Evolutionary conservation across 1,284 basidiomycete species (phyloP), one percentile per base, ranked within the genome.

Genomic region (Volvariella volvacea): DNA sequence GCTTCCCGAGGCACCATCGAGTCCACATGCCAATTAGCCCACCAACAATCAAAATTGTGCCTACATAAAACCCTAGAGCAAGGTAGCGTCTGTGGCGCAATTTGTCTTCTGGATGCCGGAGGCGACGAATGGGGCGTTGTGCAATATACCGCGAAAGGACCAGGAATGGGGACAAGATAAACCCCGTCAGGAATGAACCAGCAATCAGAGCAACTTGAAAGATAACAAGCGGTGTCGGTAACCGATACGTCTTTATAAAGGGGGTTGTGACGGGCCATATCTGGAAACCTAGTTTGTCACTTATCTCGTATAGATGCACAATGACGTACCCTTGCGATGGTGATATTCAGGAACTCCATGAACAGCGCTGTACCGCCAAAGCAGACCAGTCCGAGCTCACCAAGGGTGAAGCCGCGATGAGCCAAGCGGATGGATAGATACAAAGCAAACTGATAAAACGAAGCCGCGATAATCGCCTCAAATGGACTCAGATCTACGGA

Each of bases 171-270:
- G 92, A 92, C n/a, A 99, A 79, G 9, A 97, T 70, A 64, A 97
- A 92, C 3, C 96, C 96, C 12, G 86, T 84, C 19, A 98, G 71
- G 47, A 99, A 80, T 0, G 92, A 88, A 20, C 96, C 96, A 7
- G 89, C 90, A 40, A 99, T 88, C 30, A 99, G 76, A 0, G 96
- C 92, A 33, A 95, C 76, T 61, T 99, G 96, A 62, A 93, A 95
- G 40, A 88, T 80, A 39, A 99, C 74, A 9, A 99, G 74, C 2
- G 95, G 93, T 0, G 91, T 96, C 2, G 96, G 94, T 1, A 93
- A 72, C 28, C 96, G 85, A 61, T 92, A 97, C 0, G 93, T 94
- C 62, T 91, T 90, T 71, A 95, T 85, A 62, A 85, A 93, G 1
- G 83, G 77, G n/a, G 90, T 91, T 4, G 83, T 78, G 40, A 80